Evolutionary conservation across 345 rosid genomes (phyloP), one percentile per base, ranked within the genome.

Genomic region (Camelina hispida): DNA sequence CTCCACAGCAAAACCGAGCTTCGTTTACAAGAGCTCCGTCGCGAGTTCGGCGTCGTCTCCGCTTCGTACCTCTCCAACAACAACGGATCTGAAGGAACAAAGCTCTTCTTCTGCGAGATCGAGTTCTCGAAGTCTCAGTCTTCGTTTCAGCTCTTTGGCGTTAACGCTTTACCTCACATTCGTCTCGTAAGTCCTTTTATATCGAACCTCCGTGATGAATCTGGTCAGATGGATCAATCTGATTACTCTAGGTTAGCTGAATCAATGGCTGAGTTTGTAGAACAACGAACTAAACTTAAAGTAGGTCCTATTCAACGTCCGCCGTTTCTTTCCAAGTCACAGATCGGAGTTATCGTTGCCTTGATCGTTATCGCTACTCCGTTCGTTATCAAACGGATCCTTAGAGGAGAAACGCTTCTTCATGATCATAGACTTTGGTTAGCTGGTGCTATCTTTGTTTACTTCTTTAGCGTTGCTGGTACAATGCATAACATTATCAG

Each of bases 141-240:
- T 17, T 81, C 90, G 13, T 93, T 93, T 80, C 68, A 78, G 53
- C 87, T 83, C 22, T 93, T 93, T 69, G 95, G 89, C 28, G 98
- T 93, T 66, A 88, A 90, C 76, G 82, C 98, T 30, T 82, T 90
- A n/a, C 98, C 98, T n/a, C 96, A 93, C 78, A 75, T 93, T 78
- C 96, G 98, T 46, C 87, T 93, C 9, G 89, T 88, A 2, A 78
- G 80, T 15, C 93, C 91, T 47, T 55, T 74, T 5, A 86, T 82
- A 12, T 72, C 75, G 28, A 79, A 82, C 34, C 86, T 85, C 10
- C 84, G 84, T 44, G 91, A 88, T 6, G 94, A 90, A 18, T 87
- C 98, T 6, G 84, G 84, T 2, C 78, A 73, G 66, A 93, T 93
- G 96, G 89, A 85, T 56, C 97, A 89, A 38, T 81, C 86, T 0